Base-by-base conservation (phyloP, 495 filamentous ascomycete genomes). In the Neurospora terricola region DNA sequence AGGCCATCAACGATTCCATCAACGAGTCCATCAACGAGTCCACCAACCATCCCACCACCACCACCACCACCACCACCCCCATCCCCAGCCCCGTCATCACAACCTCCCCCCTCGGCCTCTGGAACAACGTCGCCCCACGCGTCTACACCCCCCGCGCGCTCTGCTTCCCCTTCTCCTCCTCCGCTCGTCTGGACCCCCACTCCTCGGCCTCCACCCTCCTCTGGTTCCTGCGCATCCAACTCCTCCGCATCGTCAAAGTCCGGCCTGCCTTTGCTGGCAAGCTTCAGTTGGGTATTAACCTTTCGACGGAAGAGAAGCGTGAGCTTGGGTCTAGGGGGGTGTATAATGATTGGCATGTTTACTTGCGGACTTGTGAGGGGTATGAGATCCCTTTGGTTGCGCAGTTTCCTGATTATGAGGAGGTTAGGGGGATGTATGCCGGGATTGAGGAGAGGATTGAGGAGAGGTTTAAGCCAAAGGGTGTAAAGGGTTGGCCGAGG, bases 141-240 rank as follows among this genome's bases (percentile, higher is more conserved):
- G 75, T 73, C 48, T 82, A 80, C 74, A 81, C 78, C 70, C 77
- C 78, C 68, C 75, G 77, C 43, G 79, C 77, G n/a, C 78, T 82
- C 12, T 81, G 79, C 71, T 82, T 82, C 21, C 80, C 80, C 38
- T 79, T 79, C 71, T 77, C 79, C 74, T 21, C 70, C 34, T 23
- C 38, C 27, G 77, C 73, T 34, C 72, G 27, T 5, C 23, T 16
- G 3, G 12, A 27, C 5, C 54, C 54, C 0, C 54, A 18, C 12
- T 16, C 27, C 54, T 8, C 23, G 0, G 11, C 74, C 66, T 73
- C 71, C 69, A 77, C 76, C 27, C 73, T 76, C n/a, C 69, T 75
- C 39, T 73, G 69, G 23, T 77, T 80, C 70, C 75, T 82, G 70
- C 72, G 73, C 59, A 68, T 73, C 6, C 71, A 77, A 8, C 75